Evolutionary conservation across 768 basidiomycete species (phyloP).

Genomic region (Cystobasidium onofrii): DNA sequence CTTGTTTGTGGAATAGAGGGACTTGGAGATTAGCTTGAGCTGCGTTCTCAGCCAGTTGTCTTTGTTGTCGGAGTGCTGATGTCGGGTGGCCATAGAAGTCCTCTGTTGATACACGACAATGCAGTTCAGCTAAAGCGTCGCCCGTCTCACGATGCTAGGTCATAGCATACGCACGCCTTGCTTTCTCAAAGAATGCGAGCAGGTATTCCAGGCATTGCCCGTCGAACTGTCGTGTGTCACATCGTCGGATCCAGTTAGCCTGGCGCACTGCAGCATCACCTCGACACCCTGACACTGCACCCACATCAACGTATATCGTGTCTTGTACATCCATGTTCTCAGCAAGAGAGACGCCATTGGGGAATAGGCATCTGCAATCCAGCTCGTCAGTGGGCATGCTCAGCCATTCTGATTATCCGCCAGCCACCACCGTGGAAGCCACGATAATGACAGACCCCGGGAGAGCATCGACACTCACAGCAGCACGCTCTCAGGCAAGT

Average conservation of each 20-base stretch:
- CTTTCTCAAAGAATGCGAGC: constrained; percentile 78
- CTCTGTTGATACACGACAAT: no score
- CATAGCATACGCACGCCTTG: constrained; percentile 43
- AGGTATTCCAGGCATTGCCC: constrained; percentile 93
- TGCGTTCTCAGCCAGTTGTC: background rate
- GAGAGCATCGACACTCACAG: constrained; percentile 52
- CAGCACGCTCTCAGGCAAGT: constrained; percentile 91
- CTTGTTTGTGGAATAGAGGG: constrained; percentile 87
- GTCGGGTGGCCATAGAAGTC: constrained; percentile 69
- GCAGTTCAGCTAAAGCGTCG: no score
- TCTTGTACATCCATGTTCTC: background rate
- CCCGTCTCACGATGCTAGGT: no score
- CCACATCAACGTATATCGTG: constrained; percentile 9
- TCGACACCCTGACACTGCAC: no score
- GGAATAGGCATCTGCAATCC: constrained; percentile 56
- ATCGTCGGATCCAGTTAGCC: no score
- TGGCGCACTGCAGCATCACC: no score
- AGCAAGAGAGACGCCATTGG: constrained; percentile 69
- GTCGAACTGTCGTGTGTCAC: constrained; percentile 64
- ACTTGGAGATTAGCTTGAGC: constrained; percentile 53
- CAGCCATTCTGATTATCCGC: background rate
- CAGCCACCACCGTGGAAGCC: constrained; percentile 26
- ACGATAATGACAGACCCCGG: background rate
- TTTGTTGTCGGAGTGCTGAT: constrained; percentile 47
- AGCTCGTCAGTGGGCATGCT: background rate